A percentile compares a stretch with the other conserved stretches of the same genome.
Evolutionary conservation across 225 moss, liverwort and hornwort species (phyloP).

Genomic region (Climacium dendroides): DNA sequence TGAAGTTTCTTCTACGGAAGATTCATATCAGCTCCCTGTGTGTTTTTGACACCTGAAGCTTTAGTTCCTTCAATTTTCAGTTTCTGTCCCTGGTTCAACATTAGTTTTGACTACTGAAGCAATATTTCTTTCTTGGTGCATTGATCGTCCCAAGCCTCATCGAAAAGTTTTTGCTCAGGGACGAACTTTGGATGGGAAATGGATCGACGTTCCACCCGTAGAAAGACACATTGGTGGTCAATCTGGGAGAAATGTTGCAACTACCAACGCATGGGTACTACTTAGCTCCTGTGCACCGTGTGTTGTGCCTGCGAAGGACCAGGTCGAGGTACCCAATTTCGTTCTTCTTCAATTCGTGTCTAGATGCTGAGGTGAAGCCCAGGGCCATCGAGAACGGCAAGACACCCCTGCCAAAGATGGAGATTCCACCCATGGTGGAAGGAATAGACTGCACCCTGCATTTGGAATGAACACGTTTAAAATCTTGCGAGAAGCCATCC

Average conservation of each 20-base stretch:
- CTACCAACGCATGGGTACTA: conserved; percentile 51
- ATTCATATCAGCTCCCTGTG: too few relatives aligned
- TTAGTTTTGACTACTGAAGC: neutral
- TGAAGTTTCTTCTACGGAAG: too few relatives aligned
- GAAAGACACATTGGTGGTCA: conserved; percentile 53
- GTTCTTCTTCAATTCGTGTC: conserved; percentile 54
- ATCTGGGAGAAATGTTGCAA: conserved; percentile 57
- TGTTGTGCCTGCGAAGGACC: conserved; percentile 21
- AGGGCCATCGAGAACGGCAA: neutral
- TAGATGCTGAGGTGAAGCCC: conserved; percentile 39
- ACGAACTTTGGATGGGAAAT: conserved; percentile 16
- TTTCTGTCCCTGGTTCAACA: neutral
- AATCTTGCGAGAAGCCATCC: conserved; percentile 26
- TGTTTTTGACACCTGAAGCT: neutral
- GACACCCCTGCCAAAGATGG: neutral
- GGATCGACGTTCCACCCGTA: conserved; percentile 34
- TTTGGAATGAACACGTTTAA: conserved; percentile 24
- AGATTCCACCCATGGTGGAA: conserved; percentile 17
- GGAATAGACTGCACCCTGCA: conserved; percentile 12
- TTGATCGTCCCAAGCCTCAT: neutral
- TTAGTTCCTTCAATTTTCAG: neutral
- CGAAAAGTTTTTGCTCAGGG: neutral
- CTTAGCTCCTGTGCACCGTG: conserved; percentile 48
- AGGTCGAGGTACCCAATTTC: conserved; percentile 46
- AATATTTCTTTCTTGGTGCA: neutral